These are phyloP conservation scores for Platismatia glauca DNA, from an alignment of 495 filamentous ascomycete genomes.

Conservation along the genomic window DNA sequence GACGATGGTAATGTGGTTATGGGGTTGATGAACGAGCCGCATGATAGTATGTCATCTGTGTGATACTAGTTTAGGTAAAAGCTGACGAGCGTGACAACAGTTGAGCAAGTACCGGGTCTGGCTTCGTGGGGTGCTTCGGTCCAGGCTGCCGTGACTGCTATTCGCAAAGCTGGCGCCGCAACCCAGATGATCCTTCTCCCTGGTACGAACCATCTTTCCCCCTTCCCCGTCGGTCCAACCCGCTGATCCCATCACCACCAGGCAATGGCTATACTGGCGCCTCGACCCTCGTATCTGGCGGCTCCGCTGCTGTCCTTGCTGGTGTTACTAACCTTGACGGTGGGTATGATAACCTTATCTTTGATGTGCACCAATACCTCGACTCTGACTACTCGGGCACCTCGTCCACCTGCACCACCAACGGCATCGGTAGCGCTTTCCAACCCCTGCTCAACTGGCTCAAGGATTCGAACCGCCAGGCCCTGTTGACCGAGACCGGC, in stretches of 20 bases:
- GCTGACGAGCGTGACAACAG: slow-evolving; percentile 16
- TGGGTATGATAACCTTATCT: slow-evolving; percentile 42
- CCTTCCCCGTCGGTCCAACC: slow-evolving; percentile 9
- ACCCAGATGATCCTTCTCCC: slow-evolving; percentile 45
- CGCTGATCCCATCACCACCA: neutral
- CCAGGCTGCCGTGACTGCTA: slow-evolving; percentile 49
- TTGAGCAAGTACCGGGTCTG: slow-evolving; percentile 36
- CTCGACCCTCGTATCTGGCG: slow-evolving; percentile 34
- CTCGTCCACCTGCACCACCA: slow-evolving; percentile 41
- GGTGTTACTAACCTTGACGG: slow-evolving; percentile 48
- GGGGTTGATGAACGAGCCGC: slow-evolving; percentile 58
- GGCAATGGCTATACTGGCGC: slow-evolving; percentile 44
- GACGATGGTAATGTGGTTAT: slow-evolving; percentile 42
- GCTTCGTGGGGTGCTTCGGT: slow-evolving; percentile 42
- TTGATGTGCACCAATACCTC: slow-evolving; percentile 51
- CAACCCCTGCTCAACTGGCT: slow-evolving; percentile 39
- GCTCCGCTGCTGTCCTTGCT: slow-evolving; percentile 41
- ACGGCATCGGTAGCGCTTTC: slow-evolving; percentile 43
- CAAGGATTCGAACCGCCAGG: slow-evolving; percentile 40
- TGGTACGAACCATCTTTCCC: slow-evolving; percentile 19
- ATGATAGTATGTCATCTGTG: slow-evolving; percentile 25
- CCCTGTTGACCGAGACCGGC: slow-evolving; percentile 46
- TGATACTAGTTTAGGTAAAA: neutral
- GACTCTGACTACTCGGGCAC: slow-evolving; percentile 50
- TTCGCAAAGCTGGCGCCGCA: slow-evolving; percentile 49